Evolutionary conservation across 83 land plant genomes (phyloP), one percentile per base, ranked within the genome.

Genomic region (Picea mariana): DNA sequence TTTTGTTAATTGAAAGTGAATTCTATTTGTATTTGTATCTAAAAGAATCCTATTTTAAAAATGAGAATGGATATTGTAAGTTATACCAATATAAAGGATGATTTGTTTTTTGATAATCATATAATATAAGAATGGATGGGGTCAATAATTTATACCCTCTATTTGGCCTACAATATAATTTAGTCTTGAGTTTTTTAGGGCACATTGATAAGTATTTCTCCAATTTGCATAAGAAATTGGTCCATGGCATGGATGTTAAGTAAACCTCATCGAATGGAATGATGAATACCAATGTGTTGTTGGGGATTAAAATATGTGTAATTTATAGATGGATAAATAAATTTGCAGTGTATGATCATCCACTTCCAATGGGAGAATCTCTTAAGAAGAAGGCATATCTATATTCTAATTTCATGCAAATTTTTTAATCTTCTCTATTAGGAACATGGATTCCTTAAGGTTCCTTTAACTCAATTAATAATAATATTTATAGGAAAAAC

Each of bases 181-280:
- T 98, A 79, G 99, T 97, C 20, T 97, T 98, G n/a, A 86, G 96
- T 68, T 98, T 98, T 87, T 98, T 99, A 5, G 99, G 99, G 9
- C 91, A 98, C 23, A 96, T 99, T 61, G 99, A 96, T 49, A 98
- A 98, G 87, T 98, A 94, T 73, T 98, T 96, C 84, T 98, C 99
- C 17, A 85, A 92, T 34, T 81, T 98, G 77, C 89, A 99, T 59
- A 83, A 91, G 75, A 83, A 87, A n/a, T n/a, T n/a, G n/a, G n/a
- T 81, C 79, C 96, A 71, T 92, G 92, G 24, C 97, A 96, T 91
- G 99, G 99, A n/a, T 98, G 99, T n/a, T n/a, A n/a, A n/a, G 99
- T 96, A 92, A 17, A 63, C 94, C 47, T 98, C 99, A 34, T 87
- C 96, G 55, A 96, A 92, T 84, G 99, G 91, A 66, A 98, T 98